These are phyloP conservation scores for Populus nigra DNA, from an alignment of 345 rosid species.

Conservation along the genomic window DNA sequence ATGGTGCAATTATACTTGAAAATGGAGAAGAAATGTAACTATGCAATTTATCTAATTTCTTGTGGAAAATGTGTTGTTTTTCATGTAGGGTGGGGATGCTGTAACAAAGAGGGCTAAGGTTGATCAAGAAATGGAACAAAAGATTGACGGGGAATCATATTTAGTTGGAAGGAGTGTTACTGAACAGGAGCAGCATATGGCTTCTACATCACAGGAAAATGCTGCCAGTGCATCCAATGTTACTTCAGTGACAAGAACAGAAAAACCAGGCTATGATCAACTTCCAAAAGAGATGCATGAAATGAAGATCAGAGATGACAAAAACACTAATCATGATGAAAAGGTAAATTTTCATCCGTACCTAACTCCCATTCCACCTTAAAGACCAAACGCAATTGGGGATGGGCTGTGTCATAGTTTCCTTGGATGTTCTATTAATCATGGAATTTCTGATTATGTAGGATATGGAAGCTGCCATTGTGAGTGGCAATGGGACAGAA, in stretches of 20 bases:
- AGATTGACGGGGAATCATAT: constrained; percentile 33
- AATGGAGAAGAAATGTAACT: not conserved
- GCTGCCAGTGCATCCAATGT: constrained; percentile 53
- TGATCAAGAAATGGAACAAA: constrained; percentile 52
- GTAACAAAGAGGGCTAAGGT: constrained; percentile 69
- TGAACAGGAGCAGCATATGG: constrained; percentile 52
- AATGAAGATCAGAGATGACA: constrained; percentile 62
- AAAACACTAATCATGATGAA: constrained; percentile 43
- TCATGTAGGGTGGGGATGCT: constrained; percentile 63
- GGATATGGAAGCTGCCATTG: constrained; percentile 64
- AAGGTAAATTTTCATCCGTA: constrained; percentile 39
- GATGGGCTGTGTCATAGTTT: not conserved
- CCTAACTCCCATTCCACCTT: not conserved
- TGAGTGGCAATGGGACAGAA: constrained; percentile 79
- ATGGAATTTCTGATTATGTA: constrained; percentile 16
- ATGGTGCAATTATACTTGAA: not conserved
- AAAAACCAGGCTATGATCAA: constrained; percentile 48
- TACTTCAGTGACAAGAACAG: constrained; percentile 32
- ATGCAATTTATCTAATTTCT: not conserved
- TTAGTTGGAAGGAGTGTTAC: constrained; percentile 46
- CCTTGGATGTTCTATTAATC: not conserved
- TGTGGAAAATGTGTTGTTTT: not conserved
- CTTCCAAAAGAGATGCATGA: constrained; percentile 62
- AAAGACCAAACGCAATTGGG: not conserved
- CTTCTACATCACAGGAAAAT: constrained; percentile 49